phyloP scores from a whole-genome alignment of 371 early-diverging fungal genomes.

The Chytridium lagenaria region DNA sequence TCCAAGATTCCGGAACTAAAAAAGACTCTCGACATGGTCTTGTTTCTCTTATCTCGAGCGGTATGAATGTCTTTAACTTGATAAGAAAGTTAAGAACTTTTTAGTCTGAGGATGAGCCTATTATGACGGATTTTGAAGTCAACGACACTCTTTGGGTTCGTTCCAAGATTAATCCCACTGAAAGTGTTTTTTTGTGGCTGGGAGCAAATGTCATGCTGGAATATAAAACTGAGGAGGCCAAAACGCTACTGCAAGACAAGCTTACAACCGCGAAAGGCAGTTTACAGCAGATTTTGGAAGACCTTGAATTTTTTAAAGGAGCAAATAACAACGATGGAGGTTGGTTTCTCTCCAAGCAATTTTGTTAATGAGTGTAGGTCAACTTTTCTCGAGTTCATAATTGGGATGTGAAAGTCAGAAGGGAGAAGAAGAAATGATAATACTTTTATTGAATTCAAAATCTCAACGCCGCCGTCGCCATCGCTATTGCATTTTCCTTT shows the following conservation, averaged over 20 bases:
- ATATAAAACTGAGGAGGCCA: conserved; percentile 90
- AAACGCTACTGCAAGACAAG: conserved; percentile 78
- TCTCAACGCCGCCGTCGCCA: neutral
- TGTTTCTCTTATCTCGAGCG: conserved; percentile 71
- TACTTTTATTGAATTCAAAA: neutral
- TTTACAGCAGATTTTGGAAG: conserved; percentile 79
- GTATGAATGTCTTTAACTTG: conserved; percentile 36
- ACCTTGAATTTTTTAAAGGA: conserved; percentile 92
- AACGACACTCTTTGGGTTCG: conserved; percentile 92
- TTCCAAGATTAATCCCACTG: conserved; percentile 77
- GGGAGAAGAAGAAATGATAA: conserved; percentile 16
- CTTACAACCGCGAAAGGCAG: conserved; percentile 73
- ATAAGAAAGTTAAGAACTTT: neutral
- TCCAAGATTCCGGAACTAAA: conserved; percentile 95
- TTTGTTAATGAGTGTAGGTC: conserved; percentile 45
- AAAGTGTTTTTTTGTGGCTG: conserved; percentile 91
- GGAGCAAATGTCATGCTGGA: conserved; percentile 98
- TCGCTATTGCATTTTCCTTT: neutral
- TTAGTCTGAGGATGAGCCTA: conserved; percentile 70
- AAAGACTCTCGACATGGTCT: conserved; percentile 88
- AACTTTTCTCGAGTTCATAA: conserved; percentile 97
- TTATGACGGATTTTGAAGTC: conserved; percentile 88
- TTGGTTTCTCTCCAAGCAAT: neutral
- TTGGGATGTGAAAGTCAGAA: conserved; percentile 92
- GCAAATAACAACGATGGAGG: conserved; percentile 98